Evolutionary conservation across 2,329 filamentous ascomycete genomes (phyloP), one percentile per base, ranked within the genome.

Genomic region (Aspergillus clavatus): DNA sequence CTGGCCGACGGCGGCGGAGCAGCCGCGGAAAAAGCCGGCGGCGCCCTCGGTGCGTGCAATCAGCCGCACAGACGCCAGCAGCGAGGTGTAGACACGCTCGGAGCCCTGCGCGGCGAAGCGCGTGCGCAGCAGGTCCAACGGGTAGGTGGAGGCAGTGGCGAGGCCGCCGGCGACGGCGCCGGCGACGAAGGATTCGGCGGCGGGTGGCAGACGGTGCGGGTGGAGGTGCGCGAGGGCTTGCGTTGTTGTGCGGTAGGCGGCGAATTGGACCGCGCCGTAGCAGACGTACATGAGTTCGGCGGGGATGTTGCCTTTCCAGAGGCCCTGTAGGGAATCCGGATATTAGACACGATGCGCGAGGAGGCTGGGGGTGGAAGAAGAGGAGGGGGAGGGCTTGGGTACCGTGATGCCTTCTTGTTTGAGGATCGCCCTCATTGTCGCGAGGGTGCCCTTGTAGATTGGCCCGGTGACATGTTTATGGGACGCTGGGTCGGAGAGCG

Each of bases 221-320:
- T 72, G 66, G 8, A 79, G 65, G 40, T 72, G 64, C 54, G 82
- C 78, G 7, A 96, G 77, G 19, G 82, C 71, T 52, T 87, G 71
- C 1, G 86, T 87, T 19, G 81, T 78, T 41, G 81, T 82, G 46
- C 89, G 85, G 73, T 98, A 98, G 22, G 87, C 77, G 23, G 87
- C 84, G 75, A 98, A 98, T 69, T 98, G 93, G 26, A 87, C 75
- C 51, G 86, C 86, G 52, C 88, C 85, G 71, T 97, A 98, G 67
- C 83, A 84, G 54, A 98, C 78, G 72, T 98, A 98, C 72, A 98
- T 83, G 52, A 93, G 72, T 76, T 97, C 93, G 41, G 93, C 93
- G 29, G 93, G 90, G 47, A 98, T 82, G 65, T 98, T 98, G 65
- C 93, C 93, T 75, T 97, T 97, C 93, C 93, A 98, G 53, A 98